Evolutionary conservation across 306 rosid species (phyloP).

Genomic region (Trichosanthes truncata): DNA sequence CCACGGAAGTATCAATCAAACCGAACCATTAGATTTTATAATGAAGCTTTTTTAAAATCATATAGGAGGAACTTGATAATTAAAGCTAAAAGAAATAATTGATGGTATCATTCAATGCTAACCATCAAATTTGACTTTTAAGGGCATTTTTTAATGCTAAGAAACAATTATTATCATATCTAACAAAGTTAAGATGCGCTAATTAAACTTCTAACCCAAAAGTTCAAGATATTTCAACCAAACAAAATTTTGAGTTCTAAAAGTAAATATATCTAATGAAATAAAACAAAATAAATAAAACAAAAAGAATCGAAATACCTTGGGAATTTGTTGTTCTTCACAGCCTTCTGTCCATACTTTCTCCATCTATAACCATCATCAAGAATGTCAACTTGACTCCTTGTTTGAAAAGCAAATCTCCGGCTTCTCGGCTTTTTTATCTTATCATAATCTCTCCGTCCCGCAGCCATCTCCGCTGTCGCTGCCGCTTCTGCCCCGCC

Average conservation of each 20-base stretch:
- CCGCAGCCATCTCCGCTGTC: not conserved
- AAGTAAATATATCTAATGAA: not conserved
- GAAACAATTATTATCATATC: not conserved
- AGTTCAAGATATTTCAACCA: not conserved
- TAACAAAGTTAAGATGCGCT: not conserved
- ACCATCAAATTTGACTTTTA: not conserved
- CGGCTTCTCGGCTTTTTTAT: constrained; percentile 1
- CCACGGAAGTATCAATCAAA: no score
- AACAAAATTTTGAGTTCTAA: not conserved
- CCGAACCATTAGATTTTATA: no score
- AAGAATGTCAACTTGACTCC: constrained; percentile 18
- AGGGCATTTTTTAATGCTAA: not conserved
- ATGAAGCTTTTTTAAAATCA: no score
- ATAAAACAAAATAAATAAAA: not conserved
- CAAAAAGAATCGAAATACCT: not conserved
- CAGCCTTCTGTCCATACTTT: constrained; percentile 17
- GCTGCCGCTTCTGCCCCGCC: not conserved
- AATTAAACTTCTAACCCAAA: not conserved
- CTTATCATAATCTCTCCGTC: not conserved
- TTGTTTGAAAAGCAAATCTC: constrained; percentile 9
- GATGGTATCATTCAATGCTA: not conserved
- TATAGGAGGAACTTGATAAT: no score
- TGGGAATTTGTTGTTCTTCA: constrained; percentile 21
- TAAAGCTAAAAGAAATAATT: not conserved
- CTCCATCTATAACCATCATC: constrained; percentile 19